phyloP scores from a whole-genome alignment of 2,329 filamentous ascomycete genomes.

The Penicillium thymicola region DNA sequence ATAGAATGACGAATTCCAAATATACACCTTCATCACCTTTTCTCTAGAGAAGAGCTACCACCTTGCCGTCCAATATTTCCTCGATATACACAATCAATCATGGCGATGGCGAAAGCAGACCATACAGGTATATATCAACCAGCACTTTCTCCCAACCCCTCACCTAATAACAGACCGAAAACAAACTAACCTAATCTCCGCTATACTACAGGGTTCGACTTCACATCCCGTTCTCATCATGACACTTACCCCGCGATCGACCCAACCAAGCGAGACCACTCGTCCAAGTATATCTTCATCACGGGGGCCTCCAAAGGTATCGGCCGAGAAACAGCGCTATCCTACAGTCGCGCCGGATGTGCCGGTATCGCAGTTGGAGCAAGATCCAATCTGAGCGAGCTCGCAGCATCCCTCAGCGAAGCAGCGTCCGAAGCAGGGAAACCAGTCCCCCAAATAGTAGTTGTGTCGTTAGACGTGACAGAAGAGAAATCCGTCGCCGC shows the following conservation, averaged over 20 bases:
- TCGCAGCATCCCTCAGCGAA: background rate
- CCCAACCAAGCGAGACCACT: background rate
- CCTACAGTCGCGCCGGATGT: background rate
- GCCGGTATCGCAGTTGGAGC: background rate
- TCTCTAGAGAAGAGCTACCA: background rate
- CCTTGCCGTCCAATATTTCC: background rate
- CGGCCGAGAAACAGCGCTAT: background rate
- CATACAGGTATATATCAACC: background rate
- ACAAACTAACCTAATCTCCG: background rate
- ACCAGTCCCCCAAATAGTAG: background rate
- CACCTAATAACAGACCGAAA: background rate
- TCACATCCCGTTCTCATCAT: background rate
- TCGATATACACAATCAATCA: background rate
- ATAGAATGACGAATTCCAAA: background rate
- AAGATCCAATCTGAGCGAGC: background rate
- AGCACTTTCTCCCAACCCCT: background rate
- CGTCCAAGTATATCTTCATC: background rate
- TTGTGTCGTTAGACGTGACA: background rate
- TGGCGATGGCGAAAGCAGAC: background rate
- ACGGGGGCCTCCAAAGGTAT: background rate
- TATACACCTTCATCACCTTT: background rate
- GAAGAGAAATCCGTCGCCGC: background rate
- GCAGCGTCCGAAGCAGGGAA: background rate
- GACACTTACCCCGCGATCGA: background rate
- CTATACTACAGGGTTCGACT: background rate